Conservation (phyloP, 2,329 filamentous ascomycete species). For the Epichloe uncinata region DNA sequence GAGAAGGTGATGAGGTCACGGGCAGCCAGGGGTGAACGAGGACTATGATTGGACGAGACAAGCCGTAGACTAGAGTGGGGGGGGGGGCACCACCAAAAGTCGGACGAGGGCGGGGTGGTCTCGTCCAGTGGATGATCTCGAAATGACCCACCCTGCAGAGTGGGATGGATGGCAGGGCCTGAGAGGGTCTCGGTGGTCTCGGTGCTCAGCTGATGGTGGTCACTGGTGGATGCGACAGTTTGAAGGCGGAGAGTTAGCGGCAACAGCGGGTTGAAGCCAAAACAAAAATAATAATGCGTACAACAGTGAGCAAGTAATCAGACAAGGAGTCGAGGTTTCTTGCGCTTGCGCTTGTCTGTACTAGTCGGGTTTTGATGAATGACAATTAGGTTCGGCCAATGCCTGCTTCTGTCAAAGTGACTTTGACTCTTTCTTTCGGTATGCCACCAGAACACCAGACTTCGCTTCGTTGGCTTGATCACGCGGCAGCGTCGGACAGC, state of each 20-base stretch:
- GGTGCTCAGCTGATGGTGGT: constrained; percentile 3
- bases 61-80: not conserved
- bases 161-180: not conserved
- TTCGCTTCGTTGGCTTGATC: not conserved
- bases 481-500: constrained; percentile 5
- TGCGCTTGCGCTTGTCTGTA: not conserved
- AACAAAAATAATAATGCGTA: not conserved
- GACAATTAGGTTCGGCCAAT: not conserved
- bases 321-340: not conserved
- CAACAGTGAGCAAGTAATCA: not conserved
- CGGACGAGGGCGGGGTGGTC: constrained; percentile 2
- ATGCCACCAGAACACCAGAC: not conserved
- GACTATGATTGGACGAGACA: constrained; percentile 10
- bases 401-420: not conserved
- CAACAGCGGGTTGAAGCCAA: not conserved
- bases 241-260: not conserved
- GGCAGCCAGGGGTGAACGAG: constrained; percentile 7
- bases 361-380: not conserved
- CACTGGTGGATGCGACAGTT: not conserved
- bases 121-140: constrained; percentile 3
- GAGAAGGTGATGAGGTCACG: constrained; percentile 15
- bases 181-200: no score
- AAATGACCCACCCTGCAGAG: not conserved
- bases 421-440: constrained; percentile 1
- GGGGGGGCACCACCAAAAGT: constrained; percentile 6